Percentiles rank a stretch among this genome's conserved stretches.
Conservation (phyloP, 345 rosid genomes). For the Camelina sativa region DNA sequence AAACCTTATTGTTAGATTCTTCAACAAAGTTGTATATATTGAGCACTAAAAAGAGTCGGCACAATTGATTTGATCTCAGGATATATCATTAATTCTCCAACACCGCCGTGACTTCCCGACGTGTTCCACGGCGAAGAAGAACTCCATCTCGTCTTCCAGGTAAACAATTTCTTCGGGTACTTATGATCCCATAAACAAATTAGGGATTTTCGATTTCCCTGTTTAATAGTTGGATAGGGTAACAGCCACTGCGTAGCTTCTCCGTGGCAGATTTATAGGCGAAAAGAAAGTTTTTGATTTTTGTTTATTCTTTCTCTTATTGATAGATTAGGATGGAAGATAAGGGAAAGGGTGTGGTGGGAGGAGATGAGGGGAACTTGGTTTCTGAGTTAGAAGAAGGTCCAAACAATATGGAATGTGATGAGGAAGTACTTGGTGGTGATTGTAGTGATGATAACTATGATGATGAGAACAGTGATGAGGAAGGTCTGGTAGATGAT, state of each 20-base stretch:
- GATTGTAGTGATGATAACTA: conserved; percentile 31
- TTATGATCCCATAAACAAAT: too few relatives aligned
- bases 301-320: background rate
- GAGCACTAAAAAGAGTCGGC: background rate
- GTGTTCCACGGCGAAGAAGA: background rate
- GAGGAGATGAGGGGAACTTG: conserved; percentile 28
- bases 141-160: background rate
- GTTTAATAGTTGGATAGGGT: background rate
- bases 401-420: conserved; percentile 39
- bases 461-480: conserved; percentile 40
- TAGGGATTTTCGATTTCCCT: background rate
- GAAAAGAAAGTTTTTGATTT: conserved; percentile 19
- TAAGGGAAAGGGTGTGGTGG: conserved; percentile 40
- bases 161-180: background rate
- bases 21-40: background rate
- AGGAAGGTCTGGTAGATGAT: conserved; percentile 37
- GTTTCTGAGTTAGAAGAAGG: conserved; percentile 34
- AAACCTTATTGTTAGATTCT: conserved; percentile 42
- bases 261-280: background rate
- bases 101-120: background rate
- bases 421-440: conserved; percentile 26
- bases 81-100: background rate
- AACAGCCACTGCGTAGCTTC: background rate
- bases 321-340: conserved; percentile 30
- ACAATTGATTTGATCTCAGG: background rate